These are phyloP conservation scores for Karstenula rhodostoma DNA, from an alignment of 2,329 filamentous ascomycete species.

Conservation along the genomic window DNA sequence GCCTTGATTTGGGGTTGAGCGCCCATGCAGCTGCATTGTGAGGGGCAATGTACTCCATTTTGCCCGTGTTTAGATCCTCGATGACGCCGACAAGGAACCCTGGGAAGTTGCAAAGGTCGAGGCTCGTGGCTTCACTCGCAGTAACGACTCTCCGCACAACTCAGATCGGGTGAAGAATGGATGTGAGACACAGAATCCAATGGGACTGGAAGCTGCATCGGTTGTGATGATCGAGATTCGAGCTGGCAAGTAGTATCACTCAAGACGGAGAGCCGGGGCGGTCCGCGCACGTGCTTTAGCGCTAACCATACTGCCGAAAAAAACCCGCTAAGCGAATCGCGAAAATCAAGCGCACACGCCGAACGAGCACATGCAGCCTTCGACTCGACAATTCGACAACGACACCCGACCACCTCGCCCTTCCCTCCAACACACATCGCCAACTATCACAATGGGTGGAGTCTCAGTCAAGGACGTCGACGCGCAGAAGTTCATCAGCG, in stretches of 20 bases:
- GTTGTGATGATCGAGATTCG: not conserved
- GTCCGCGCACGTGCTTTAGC: not conserved
- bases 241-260: not conserved
- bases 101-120: not conserved
- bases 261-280: not conserved
- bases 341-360: slow-evolving; percentile 6
- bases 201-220: not conserved
- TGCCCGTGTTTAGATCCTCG: not conserved
- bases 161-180: not conserved
- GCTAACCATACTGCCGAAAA: not conserved
- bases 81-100: not conserved
- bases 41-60: not conserved
- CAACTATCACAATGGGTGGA: slow-evolving; percentile 77
- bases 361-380: slow-evolving; percentile 9
- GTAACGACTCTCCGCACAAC: not conserved
- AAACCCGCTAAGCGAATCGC: not conserved
- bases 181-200: not conserved
- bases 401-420: slow-evolving; percentile 11
- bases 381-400: slow-evolving; percentile 22
- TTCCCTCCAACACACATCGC: slow-evolving; percentile 17
- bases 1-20: not conserved
- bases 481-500: slow-evolving; percentile 88
- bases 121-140: not conserved
- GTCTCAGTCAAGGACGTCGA: slow-evolving; percentile 86
- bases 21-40: not conserved